Evolutionary conservation across 2,329 filamentous ascomycete species (phyloP).

Genomic region (Colletotrichum camelliae): DNA sequence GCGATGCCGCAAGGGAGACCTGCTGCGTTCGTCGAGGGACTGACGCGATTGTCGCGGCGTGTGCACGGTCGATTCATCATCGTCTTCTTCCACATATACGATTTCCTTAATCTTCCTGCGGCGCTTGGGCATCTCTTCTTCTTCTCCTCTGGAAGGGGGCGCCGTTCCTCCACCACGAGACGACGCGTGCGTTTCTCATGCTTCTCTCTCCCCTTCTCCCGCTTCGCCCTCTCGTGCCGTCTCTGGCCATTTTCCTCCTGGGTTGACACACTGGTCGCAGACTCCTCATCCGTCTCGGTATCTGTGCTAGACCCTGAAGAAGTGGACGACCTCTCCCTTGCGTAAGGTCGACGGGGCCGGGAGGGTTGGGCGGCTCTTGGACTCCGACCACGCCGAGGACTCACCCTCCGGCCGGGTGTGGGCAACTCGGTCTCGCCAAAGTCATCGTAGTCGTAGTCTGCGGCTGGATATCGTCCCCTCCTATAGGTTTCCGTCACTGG

Average conservation of each 20-base stretch:
- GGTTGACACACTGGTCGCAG: slow-evolving; percentile 40
- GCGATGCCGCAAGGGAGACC: slow-evolving; percentile 10
- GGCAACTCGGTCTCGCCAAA: neutral
- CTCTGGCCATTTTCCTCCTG: slow-evolving; percentile 31
- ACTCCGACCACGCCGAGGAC: slow-evolving; percentile 32
- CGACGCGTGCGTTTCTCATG: neutral
- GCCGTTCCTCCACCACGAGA: slow-evolving; percentile 13
- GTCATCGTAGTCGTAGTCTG: neutral
- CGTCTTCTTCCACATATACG: slow-evolving; percentile 12
- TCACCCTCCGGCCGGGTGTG: slow-evolving; percentile 32
- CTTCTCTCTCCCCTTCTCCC: slow-evolving; percentile 3
- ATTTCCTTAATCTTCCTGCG: slow-evolving; percentile 14
- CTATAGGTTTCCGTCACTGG: slow-evolving; percentile 3
- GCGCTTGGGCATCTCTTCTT: neutral
- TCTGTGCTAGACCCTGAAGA: slow-evolving; percentile 42
- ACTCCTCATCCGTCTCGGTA: slow-evolving; percentile 43
- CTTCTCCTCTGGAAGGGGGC: slow-evolving; percentile 20
- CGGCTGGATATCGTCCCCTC: slow-evolving; percentile 11
- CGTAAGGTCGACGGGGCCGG: slow-evolving; percentile 29
- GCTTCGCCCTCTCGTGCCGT: slow-evolving; percentile 9
- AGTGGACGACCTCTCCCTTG: slow-evolving; percentile 38
- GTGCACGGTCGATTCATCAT: slow-evolving; percentile 3
- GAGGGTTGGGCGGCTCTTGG: slow-evolving; percentile 43
- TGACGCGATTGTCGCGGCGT: neutral
- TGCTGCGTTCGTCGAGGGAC: slow-evolving; percentile 2